These are phyloP conservation scores for Apiotrichum domesticum DNA, from an alignment of 1,284 basidiomycete genomes.

Conservation along the genomic window DNA sequence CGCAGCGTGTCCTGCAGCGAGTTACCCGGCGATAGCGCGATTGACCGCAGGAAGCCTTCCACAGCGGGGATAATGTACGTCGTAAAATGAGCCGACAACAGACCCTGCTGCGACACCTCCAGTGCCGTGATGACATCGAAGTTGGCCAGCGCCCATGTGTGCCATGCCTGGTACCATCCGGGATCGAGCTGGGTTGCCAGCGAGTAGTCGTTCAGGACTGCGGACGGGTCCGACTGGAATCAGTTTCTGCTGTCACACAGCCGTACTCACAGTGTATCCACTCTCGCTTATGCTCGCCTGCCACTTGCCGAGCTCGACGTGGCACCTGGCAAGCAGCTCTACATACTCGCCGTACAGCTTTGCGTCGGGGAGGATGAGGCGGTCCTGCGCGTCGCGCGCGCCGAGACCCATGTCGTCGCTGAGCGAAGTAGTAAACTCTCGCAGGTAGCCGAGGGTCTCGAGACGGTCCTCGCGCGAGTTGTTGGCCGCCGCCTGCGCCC, in stretches of 20 bases:
- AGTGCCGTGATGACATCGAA: slow-evolving; percentile 87
- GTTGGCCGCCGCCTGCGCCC: slow-evolving; percentile 64
- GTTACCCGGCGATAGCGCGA: slow-evolving; percentile 81
- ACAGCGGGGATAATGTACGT: slow-evolving; percentile 90
- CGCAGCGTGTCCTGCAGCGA: slow-evolving; percentile 93
- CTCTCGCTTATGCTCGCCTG: slow-evolving; percentile 64
- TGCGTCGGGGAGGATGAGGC: slow-evolving; percentile 53
- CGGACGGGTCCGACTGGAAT: slow-evolving; percentile 57
- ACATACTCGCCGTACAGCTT: slow-evolving; percentile 67
- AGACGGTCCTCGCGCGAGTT: slow-evolving; percentile 24
- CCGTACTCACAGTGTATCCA: slow-evolving; percentile 50
- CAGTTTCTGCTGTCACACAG: background rate
- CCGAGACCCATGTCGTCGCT: slow-evolving; percentile 66
- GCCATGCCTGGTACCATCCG: slow-evolving; percentile 98
- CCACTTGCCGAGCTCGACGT: slow-evolving; percentile 97
- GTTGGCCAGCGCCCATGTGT: slow-evolving; percentile 96
- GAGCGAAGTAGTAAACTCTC: slow-evolving; percentile 73
- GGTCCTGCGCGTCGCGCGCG: slow-evolving; percentile 50
- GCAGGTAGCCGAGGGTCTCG: slow-evolving; percentile 78
- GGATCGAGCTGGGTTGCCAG: slow-evolving; percentile 88
- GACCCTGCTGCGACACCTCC: slow-evolving; percentile 65
- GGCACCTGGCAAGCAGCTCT: slow-evolving; percentile 87
- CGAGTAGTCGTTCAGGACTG: slow-evolving; percentile 77
- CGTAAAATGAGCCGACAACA: slow-evolving; percentile 66
- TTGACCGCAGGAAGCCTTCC: slow-evolving; percentile 96